Evolutionary conservation across 2,329 filamentous ascomycete species (phyloP), one percentile per base, ranked within the genome.

Genomic region (Alternaria sp.): DNA sequence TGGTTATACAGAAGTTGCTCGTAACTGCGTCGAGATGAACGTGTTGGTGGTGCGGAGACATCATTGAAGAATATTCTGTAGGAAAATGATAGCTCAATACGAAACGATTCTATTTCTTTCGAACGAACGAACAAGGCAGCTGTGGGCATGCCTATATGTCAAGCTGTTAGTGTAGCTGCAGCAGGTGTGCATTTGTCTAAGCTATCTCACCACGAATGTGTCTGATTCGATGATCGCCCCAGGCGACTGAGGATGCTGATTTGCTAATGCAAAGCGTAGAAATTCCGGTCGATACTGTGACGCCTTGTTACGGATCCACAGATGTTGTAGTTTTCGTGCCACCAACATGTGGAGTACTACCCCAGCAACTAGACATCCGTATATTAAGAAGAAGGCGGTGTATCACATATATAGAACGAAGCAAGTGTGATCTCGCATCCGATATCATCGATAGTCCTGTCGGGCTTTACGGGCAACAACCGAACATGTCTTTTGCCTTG

Each of bases 401-500:
- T 42, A 51, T 41, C 11, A 14, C 37, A 41, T 42, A 28, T 31
- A 31, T 24, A 33, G 28, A 42, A 24, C n/a, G 13, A 17, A 26
- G 36, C 21, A 48, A 21, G 44, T 48, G 31, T 33, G 44, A 34
- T 48, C 8, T 48, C 21, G 44, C 23, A 34, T 17, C 13, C 31
- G n/a, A 48, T 34, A 33, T n/a, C 40, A 40, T 52, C 39, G 33
- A 21, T 52, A 33, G 4, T 8, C 28, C 24, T 21, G 37, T 11
- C 24, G 5, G 14, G 21, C 9, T 10, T 33, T 34, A 39, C 33
- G 34, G 37, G 29, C 28, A 37, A 33, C n/a, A 26, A 33, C 26
- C 41, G 31, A 44, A 28, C 33, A 45, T 37, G 31, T 34, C 4
- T 40, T 33, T 21, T 51, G 54, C 50, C 29, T 34, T 57, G 50